phyloP scores from a whole-genome alignment of 768 basidiomycete species.

The Rhodotorula diobovata region DNA sequence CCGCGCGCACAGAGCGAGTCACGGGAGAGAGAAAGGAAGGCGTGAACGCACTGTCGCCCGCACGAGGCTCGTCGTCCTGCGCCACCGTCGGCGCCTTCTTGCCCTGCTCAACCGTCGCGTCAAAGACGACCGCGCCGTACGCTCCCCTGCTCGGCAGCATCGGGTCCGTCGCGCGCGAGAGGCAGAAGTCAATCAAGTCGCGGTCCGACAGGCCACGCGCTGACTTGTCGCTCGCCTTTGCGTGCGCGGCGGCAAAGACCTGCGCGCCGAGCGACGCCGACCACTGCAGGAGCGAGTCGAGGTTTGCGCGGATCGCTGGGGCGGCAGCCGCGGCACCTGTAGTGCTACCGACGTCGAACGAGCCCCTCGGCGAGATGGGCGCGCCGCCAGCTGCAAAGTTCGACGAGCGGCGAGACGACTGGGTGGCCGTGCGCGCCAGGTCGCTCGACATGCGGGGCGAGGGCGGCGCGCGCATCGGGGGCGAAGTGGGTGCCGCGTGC shows the following conservation, averaged over 20 bases:
- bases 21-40: not conserved
- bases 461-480: not conserved
- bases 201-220: conserved; percentile 13
- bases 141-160: not conserved
- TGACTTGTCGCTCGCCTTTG: not conserved
- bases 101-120: conserved; percentile 19
- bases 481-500: not conserved
- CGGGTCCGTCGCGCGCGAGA: conserved; percentile 20
- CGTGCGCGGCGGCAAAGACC: conserved; percentile 36
- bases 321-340: not conserved
- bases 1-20: not conserved
- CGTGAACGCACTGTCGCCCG: conserved; percentile 36
- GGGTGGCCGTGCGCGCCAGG: conserved; percentile 14
- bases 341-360: not conserved
- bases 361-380: conserved; percentile 10
- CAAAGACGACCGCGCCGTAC: conserved; percentile 30
- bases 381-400: not conserved
- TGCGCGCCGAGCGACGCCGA: conserved; percentile 33
- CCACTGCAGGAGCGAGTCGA: conserved; percentile 2
- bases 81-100: conserved; percentile 15
- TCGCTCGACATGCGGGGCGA: not conserved
- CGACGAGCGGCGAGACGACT: conserved; percentile 3
- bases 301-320: not conserved
- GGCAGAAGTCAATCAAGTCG: conserved; percentile 18
- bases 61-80: conserved; percentile 26